These are phyloP conservation scores for Diaporthe batatas DNA, from an alignment of 2,329 filamentous ascomycete genomes.

Conservation along the genomic window DNA sequence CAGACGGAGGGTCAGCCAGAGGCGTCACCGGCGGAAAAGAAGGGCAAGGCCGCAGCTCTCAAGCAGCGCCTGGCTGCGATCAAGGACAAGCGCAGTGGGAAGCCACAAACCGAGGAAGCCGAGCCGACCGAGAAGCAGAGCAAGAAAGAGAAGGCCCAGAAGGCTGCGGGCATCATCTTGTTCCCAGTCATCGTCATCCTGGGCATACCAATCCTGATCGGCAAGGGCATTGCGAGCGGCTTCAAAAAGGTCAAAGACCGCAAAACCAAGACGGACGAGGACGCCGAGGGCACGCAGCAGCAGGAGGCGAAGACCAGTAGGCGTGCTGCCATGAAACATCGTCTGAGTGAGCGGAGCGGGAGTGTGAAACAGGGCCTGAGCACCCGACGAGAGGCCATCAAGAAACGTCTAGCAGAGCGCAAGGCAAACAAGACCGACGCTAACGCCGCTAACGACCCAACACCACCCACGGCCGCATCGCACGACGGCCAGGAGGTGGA, in stretches of 20 bases:
- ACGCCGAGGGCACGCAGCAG: neutral
- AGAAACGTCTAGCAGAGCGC: constrained; percentile 21
- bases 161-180: constrained; percentile 21
- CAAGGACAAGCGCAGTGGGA: constrained; percentile 12
- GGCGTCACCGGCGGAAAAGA: constrained; percentile 11
- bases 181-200: constrained; percentile 30
- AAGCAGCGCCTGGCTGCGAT: constrained; percentile 14
- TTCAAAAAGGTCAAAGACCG: constrained; percentile 28
- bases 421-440: constrained; percentile 11
- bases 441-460: neutral
- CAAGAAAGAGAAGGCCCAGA: constrained; percentile 19
- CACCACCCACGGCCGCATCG: neutral
- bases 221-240: constrained; percentile 25
- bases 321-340: constrained; percentile 31
- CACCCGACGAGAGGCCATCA: constrained; percentile 26
- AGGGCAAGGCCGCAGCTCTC: neutral
- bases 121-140: constrained; percentile 7
- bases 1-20: neutral
- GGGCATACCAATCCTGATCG: constrained; percentile 1
- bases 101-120: neutral
- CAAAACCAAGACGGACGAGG: neutral
- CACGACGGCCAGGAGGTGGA: neutral
- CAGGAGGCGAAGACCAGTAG: constrained; percentile 13
- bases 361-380: constrained; percentile 28
- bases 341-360: constrained; percentile 27